Evolutionary conservation across 2,329 filamentous ascomycete species (phyloP).

Genomic region (Penicillium sp.): DNA sequence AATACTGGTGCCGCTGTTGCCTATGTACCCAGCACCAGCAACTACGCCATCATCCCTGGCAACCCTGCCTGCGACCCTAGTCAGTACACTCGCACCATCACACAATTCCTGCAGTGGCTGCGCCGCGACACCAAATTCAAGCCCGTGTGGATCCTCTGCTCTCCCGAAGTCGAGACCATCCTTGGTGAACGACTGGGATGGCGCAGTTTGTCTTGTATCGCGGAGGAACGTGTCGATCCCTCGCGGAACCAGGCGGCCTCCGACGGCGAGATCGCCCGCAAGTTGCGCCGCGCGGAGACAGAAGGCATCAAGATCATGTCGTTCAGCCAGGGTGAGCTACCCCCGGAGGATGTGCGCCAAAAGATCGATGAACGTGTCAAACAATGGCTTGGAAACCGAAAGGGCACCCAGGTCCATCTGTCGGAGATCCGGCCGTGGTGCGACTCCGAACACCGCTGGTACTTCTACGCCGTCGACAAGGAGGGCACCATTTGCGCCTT

Average conservation of each 20-base stretch:
- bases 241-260: constrained; percentile 64
- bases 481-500: constrained; percentile 71
- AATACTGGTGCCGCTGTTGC: constrained; percentile 78
- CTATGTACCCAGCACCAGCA: constrained; percentile 68
- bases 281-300: constrained; percentile 74
- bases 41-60: constrained; percentile 79
- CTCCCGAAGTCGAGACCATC: constrained; percentile 71
- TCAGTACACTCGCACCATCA: constrained; percentile 72
- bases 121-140: constrained; percentile 69
- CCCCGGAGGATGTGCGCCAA: constrained; percentile 64
- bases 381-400: constrained; percentile 76
- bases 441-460: constrained; percentile 76
- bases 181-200: constrained; percentile 77
- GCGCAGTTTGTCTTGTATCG: constrained; percentile 83
- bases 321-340: constrained; percentile 61
- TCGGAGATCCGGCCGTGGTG: constrained; percentile 89
- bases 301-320: constrained; percentile 80
- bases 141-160: constrained; percentile 87
- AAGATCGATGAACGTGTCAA: constrained; percentile 70
- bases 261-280: constrained; percentile 66
- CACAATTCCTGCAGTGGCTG: constrained; percentile 71
- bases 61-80: constrained; percentile 78
- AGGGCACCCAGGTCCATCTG: constrained; percentile 82
- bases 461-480: constrained; percentile 74
- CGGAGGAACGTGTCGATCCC: constrained; percentile 82